Conservation (phyloP, 2,329 filamentous ascomycete genomes). For the Volutella citrinella region DNA sequence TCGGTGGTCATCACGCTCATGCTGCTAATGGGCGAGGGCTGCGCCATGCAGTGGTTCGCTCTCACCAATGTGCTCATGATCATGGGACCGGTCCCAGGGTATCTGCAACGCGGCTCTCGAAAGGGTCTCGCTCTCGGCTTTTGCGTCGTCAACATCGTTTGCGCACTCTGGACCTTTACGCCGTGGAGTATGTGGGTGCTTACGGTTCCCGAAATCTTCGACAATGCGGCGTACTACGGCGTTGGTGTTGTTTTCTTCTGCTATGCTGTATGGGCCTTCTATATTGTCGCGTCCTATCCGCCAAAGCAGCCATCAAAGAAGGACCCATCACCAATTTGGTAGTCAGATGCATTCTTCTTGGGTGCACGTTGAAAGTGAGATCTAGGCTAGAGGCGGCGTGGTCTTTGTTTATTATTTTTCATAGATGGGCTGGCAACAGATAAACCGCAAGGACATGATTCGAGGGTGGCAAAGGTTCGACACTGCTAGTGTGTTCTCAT, state of each 20-base stretch:
- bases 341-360: no score
- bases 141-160: conserved; percentile 1
- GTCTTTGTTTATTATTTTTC: no score
- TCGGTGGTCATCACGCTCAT: neutral
- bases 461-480: no score
- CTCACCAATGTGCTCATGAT: conserved; percentile 2
- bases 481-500: no score
- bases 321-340: no score
- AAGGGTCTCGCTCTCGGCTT: conserved; percentile 1
- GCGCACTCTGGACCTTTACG: conserved; percentile 1
- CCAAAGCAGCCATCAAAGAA: neutral
- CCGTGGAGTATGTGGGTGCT: conserved; percentile 2
- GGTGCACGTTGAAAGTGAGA: no score
- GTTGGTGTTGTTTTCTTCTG: neutral
- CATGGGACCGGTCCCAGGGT: conserved; percentile 2
- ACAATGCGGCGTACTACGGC: neutral
- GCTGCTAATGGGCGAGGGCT: conserved; percentile 1
- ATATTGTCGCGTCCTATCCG: conserved; percentile 1
- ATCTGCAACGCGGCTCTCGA: conserved; percentile 2
- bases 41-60: conserved; percentile 3
- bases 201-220: conserved; percentile 2
- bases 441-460: no score
- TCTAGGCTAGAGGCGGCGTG: no score
- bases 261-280: conserved; percentile 2
- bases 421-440: no score